Base-by-base conservation (phyloP, 768 basidiomycete species). In the Pisolithus microcarpus region DNA sequence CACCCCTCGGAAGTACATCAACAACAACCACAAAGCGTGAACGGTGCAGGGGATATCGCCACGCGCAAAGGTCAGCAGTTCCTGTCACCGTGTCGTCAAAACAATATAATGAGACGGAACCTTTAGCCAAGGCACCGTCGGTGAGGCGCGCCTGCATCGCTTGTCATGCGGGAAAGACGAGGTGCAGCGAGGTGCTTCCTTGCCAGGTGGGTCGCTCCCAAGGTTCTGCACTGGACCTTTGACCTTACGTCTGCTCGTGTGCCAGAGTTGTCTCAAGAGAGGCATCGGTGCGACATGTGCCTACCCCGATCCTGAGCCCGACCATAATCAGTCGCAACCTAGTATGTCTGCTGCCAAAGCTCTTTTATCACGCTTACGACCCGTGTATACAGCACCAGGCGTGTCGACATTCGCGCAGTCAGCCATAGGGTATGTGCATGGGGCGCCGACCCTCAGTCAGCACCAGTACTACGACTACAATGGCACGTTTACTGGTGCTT, bases 111-210 rank as follows among this genome's bases (percentile, higher is more conserved):
- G 52, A 56, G 46, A 44, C 44, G 26, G 34, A 48, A 38, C 56
- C 44, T 51, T 46, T 63, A 87, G 85, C 85, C 53, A 88, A 90
- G 69, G 84, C 83, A 40, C 86, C 87, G 30, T 88, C 86, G 40
- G 87, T 88, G 49, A 79, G 87, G 56, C 76, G 87, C 55, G 87
- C 87, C 1, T 90, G 87, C 56, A 77, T 81, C 37, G 84, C 87
- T 13, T 90, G 87, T 68, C 87, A 90, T 66, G 73, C 85, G 46
- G 87, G 87, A 47, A 90, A 90, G 71, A 90, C 87, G 11, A 73
- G 87, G 58, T 90, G 87, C 60, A 87, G 85, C 58, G 87, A 90
- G 68, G 81, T 80, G 31, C 75, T 90, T 18, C 87, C 87, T 7
- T 90, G 87, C 68, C 87, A 88, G 80, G 86, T 85, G 56, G 10